Conservation (phyloP, 176 grass and related monocot genomes). For the Tuctoria greenei region DNA sequence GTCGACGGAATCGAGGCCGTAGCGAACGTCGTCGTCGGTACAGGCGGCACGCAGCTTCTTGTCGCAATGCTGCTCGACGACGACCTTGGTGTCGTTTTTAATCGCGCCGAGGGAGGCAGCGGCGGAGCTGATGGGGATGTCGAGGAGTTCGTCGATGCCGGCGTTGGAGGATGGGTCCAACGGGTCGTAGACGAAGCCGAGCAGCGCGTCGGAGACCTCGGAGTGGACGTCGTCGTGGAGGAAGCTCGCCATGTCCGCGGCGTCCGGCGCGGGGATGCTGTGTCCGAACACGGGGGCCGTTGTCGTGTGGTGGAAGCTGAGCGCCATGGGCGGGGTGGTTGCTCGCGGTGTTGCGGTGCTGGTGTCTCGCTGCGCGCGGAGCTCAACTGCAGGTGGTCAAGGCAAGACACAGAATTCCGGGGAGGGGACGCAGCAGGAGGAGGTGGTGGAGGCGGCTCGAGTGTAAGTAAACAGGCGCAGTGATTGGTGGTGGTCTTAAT, state of each 20-base stretch:
- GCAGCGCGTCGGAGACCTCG: conserved; percentile 56
- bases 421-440: background rate
- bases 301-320: conserved; percentile 38
- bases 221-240: conserved; percentile 40
- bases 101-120: background rate
- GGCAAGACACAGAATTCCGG: background rate
- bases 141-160: conserved; percentile 49
- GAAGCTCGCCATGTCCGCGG: conserved; percentile 8
- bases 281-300: conserved; percentile 15
- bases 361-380: background rate
- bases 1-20: background rate
- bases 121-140: background rate
- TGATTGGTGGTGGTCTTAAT: conserved; percentile 41
- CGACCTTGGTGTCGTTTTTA: background rate
- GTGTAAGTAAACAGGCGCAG: conserved; percentile 17
- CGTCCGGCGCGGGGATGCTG: background rate
- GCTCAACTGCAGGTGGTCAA: conserved; percentile 32
- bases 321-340: conserved; percentile 30
- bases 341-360: background rate
- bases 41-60: conserved; percentile 30
- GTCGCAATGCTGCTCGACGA: background rate
- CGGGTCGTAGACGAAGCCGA: conserved; percentile 61
- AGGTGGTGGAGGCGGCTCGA: background rate
- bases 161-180: conserved; percentile 20
- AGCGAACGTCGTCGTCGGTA: background rate